Base-by-base conservation (phyloP, 805 yeast genomes). In the Saccharomycopsis guyanensis region DNA sequence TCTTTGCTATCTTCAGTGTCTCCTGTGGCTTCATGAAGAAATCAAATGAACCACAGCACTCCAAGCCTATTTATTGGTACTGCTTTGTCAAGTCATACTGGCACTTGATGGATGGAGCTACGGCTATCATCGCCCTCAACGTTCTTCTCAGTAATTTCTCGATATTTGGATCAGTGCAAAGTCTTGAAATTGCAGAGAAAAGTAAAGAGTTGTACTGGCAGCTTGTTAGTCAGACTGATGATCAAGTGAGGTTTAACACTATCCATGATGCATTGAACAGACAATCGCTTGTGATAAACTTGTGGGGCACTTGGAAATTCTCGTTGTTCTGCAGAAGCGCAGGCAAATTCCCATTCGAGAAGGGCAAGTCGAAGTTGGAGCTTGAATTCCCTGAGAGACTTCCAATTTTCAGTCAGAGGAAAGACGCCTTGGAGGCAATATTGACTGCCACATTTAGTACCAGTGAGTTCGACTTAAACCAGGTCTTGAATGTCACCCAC, bases 51-150 rank as follows among this genome's bases (percentile, higher is more conserved):
- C 16, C 15, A 10, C 40, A 23, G 23, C 36, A 24, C 23, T 4
- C 15, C n/a, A 32, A 42, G 13, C 50, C 47, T 12, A 43, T 32
- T 7, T 37, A 42, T 24, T 47, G 50, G 50, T 20, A 24, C 18
- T 6, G 19, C 12, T 33, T 31, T 23, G 47, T 43, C 15, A 29
- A 37, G 5, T 35, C 43, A 19, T 33, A 38, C 24, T 47, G 50
- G 50, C 8, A 29, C 25, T 19, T 13, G 18, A 6, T n/a, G 19
- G 38, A 36, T 18, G 24, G 31, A 3, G n/a, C n/a, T n/a, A 37
- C 40, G 12, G 5, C 15, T 4, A 18, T 37, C 7, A 4, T 18
- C 16, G 23, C 40, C 13, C 23, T 37, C 23, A 37, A 37, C n/a
- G 27, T 37, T 4, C 13, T 37, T 4, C 19, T n/a, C 19, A 19